Base-by-base conservation (phyloP, 1,139 yeast genomes). In the Scheffersomyces titani region DNA sequence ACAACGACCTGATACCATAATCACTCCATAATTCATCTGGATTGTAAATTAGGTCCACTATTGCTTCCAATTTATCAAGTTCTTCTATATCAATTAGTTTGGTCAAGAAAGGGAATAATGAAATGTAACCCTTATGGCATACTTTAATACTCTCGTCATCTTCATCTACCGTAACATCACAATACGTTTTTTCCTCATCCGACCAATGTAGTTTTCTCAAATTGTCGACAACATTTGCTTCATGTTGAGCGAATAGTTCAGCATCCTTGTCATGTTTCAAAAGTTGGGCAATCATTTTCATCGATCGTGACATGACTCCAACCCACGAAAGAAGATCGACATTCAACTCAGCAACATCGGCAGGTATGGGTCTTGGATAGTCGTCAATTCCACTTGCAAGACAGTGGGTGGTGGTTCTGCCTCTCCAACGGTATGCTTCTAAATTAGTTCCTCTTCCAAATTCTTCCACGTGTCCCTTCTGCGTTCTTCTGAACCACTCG, bases 351-450 rank as follows among this genome's bases (percentile, higher is more conserved):
- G 96, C 97, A 48, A 88, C 80, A 70, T 92, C 97, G 0, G 96
- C 94, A 11, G 85, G 87, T 46, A 79, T 74, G 0, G 92, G 89
- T 60, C 99, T 83, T 44, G 99, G 99, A 68, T 93, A 94, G 69
- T 94, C 99, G 71, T 94, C 99, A 49, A 94, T 71, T 0, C 99
- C 99, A 73, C 97, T 89, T 2, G 99, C 96, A 56, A 94, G 78
- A 68, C 97, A 90, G 68, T 91, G 98, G 3, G 88, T 83, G 22
- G 81, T 77, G 0, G 98, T 91, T 61, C 98, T 83, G 2, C 98
- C 99, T 60, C 93, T 83, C 99, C 99, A 94, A 67, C 97, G 81
- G 70, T 90, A 94, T 0, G 87, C 90, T 67, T 90, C 96, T n/a
- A 54, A 55, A 52, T 79, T 81, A 7, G 72, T 66, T 9, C 83